Percentiles rank a stretch among this genome's conserved stretches.
These are phyloP conservation scores for Peziza echinospora DNA, from an alignment of 495 filamentous ascomycete species.

Conservation along the genomic window DNA sequence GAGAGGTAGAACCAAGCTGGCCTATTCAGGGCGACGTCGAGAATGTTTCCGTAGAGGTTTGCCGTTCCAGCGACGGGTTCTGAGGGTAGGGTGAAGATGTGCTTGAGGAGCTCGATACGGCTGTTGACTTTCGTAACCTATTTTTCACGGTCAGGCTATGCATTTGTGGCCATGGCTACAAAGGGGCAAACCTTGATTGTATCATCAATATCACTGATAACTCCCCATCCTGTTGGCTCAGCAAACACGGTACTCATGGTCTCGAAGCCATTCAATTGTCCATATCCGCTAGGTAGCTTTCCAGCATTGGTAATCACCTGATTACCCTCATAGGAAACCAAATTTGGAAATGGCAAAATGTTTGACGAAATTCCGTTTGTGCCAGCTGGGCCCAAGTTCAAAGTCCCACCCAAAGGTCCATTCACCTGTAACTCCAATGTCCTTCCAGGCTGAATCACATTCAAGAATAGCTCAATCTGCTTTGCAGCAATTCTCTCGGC, in stretches of 20 bases:
- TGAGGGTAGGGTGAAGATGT: conserved; percentile 60
- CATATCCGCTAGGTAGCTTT: conserved; percentile 27
- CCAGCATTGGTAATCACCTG: conserved; percentile 26
- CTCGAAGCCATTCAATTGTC: conserved; percentile 11
- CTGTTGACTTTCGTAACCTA: conserved; percentile 61
- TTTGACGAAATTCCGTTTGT: conserved; percentile 48
- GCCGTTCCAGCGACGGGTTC: conserved; percentile 61
- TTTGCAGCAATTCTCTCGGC: conserved; percentile 41
- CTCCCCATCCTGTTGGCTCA: conserved; percentile 57
- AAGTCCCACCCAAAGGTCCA: conserved; percentile 19
- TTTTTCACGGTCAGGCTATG: too few relatives aligned
- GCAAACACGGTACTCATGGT: conserved; percentile 47
- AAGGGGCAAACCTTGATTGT: too few relatives aligned
- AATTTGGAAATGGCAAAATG: conserved; percentile 26
- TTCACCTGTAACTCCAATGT: conserved; percentile 37
- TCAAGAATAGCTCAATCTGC: conserved; percentile 54
- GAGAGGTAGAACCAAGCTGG: conserved; percentile 86
- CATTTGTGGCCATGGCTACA: too few relatives aligned
- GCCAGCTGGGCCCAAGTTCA: conserved; percentile 47
- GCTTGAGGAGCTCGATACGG: conserved; percentile 53
- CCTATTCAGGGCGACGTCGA: conserved; percentile 28
- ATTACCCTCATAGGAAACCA: conserved; percentile 20
- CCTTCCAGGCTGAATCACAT: conserved; percentile 46
- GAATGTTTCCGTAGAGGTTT: conserved; percentile 48
- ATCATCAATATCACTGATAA: conserved; percentile 88